Conservation (phyloP, 148 eudicot genomes). For the Rhododendron simsii region DNA sequence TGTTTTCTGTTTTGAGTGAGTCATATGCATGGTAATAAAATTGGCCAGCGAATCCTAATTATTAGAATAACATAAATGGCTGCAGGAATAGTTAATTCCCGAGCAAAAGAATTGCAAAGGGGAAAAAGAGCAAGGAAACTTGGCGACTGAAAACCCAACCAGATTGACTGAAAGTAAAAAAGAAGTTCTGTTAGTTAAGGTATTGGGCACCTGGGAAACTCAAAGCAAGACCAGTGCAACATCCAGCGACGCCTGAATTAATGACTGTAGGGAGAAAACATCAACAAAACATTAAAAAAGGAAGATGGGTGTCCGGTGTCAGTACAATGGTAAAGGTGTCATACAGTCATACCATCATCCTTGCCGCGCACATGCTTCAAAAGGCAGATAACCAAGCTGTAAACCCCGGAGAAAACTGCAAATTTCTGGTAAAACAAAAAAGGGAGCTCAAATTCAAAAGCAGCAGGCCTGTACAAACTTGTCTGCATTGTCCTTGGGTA, state of each 20-base stretch:
- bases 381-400: slow-evolving; percentile 79
- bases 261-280: slow-evolving; percentile 39
- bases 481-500: not conserved
- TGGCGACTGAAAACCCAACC: not conserved
- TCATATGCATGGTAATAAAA: not conserved
- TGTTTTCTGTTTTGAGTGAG: not conserved
- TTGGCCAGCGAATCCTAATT: not conserved
- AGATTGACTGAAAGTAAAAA: not conserved
- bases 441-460: not conserved
- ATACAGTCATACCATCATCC: slow-evolving; percentile 77
- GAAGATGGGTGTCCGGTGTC: not conserved
- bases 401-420: slow-evolving; percentile 82
- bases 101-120: not conserved
- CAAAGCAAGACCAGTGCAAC: slow-evolving; percentile 92
- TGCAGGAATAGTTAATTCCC: not conserved
- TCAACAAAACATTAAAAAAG: not conserved
- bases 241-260: slow-evolving; percentile 94
- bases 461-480: not conserved
- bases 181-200: not conserved
- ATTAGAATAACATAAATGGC: not conserved
- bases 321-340: not conserved
- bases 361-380: slow-evolving; percentile 87
- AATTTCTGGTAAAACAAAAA: slow-evolving; percentile 52
- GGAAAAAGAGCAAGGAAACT: not conserved
- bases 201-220: slow-evolving; percentile 68